A percentile compares a stretch with the other conserved stretches of the same genome.
These are phyloP conservation scores for Elongisporangium prolatum DNA, from an alignment of 352 stramenopile species.

Conservation along the genomic window DNA sequence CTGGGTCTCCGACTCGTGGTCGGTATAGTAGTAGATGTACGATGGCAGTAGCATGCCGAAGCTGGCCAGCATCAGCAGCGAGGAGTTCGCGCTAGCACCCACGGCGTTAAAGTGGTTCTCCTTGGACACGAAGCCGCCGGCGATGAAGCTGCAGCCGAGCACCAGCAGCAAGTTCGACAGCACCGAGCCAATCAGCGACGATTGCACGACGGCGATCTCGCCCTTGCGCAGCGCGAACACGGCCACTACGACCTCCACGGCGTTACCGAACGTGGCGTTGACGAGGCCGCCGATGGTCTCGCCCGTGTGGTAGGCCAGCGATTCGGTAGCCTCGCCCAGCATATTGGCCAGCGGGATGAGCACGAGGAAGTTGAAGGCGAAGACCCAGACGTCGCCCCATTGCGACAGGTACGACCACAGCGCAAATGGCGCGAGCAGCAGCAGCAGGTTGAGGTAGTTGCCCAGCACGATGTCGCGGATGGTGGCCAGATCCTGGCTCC, in stretches of 20 bases:
- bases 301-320: slow-evolving; percentile 95
- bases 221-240: slow-evolving; percentile 91
- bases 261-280: slow-evolving; percentile 98
- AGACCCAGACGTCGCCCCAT: slow-evolving; percentile 83
- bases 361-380: slow-evolving; percentile 95
- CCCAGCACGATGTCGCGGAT: slow-evolving; percentile 40
- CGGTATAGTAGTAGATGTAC: slow-evolving; percentile 88
- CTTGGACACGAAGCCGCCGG: slow-evolving; percentile 75
- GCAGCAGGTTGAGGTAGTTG: slow-evolving; percentile 67
- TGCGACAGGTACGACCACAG: slow-evolving; percentile 53
- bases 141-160: slow-evolving; percentile 95
- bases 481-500: slow-evolving; percentile 32
- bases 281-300: slow-evolving; percentile 96
- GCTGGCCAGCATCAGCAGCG: slow-evolving; percentile 91
- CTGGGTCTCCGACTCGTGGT: slow-evolving; percentile 68
- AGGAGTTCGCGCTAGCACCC: slow-evolving; percentile 91
- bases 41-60: slow-evolving; percentile 93
- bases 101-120: slow-evolving; percentile 93
- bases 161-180: slow-evolving; percentile 98
- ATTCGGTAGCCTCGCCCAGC: slow-evolving; percentile 96
- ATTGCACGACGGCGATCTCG: slow-evolving; percentile 95
- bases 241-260: slow-evolving; percentile 96
- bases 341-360: slow-evolving; percentile 95
- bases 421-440: slow-evolving; percentile 53
- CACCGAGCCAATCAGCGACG: slow-evolving; percentile 96